Conservation (phyloP, 2,329 filamentous ascomycete species). For the Ophiostoma sp. region DNA sequence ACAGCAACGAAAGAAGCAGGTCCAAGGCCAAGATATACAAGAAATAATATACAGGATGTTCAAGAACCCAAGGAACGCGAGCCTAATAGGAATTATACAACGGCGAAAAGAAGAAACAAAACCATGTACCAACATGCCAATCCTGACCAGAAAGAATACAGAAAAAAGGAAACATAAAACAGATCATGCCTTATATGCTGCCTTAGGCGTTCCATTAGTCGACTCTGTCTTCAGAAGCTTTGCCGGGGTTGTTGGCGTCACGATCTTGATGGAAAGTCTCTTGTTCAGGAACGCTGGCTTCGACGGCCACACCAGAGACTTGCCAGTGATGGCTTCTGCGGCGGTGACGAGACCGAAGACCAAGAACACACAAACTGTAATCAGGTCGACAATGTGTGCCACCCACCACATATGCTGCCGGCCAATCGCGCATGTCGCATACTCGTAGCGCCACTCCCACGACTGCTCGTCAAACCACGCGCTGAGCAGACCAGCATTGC, state of each 20-base stretch:
- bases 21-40: neutral
- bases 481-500: constrained; percentile 82
- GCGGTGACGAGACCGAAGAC: constrained; percentile 27
- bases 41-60: neutral
- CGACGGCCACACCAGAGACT: neutral
- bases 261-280: neutral
- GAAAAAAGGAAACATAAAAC: neutral
- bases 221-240: neutral
- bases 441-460: constrained; percentile 78
- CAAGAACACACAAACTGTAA: constrained; percentile 35
- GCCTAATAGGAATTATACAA: neutral
- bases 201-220: neutral
- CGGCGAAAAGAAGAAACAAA: neutral
- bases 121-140: neutral
- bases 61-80: neutral
- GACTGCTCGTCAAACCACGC: constrained; percentile 75
- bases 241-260: neutral
- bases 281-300: neutral
- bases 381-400: constrained; percentile 68
- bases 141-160: neutral
- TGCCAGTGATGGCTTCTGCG: constrained; percentile 27
- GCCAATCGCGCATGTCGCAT: constrained; percentile 70
- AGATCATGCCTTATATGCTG: neutral
- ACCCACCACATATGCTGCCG: constrained; percentile 93
- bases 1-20: neutral